These are phyloP conservation scores for Solanum virginianum DNA, from an alignment of 257 asterid species.

Conservation along the genomic window DNA sequence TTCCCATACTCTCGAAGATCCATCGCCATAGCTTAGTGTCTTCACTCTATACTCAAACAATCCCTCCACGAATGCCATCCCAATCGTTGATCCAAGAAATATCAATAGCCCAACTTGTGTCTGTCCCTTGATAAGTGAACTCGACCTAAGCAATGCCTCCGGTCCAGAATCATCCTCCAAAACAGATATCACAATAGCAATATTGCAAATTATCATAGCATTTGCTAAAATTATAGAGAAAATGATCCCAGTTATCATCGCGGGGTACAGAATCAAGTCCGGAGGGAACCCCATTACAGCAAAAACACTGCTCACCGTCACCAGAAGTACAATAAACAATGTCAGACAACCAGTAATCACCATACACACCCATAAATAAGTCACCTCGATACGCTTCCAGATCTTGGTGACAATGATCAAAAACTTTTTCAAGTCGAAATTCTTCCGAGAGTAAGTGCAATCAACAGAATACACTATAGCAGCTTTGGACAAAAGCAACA, in stretches of 20 bases:
- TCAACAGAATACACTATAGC: conserved; percentile 84
- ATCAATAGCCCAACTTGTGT: conserved; percentile 84
- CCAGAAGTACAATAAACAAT: conserved; percentile 43
- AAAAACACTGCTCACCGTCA: conserved; percentile 40
- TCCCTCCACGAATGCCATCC: conserved; percentile 85
- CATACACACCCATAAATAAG: conserved; percentile 65
- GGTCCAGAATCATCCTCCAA: conserved; percentile 82
- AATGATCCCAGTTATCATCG: conserved; percentile 57
- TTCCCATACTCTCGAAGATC: conserved; percentile 91
- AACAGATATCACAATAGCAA: conserved; percentile 74
- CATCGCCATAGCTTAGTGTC: conserved; percentile 85
- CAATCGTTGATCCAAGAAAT: conserved; percentile 82
- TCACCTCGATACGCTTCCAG: conserved; percentile 59
- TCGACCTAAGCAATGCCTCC: conserved; percentile 69
- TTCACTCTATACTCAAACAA: conserved; percentile 85
- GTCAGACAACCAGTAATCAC: conserved; percentile 49
- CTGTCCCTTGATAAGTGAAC: conserved; percentile 71
- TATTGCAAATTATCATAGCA: conserved; percentile 61
- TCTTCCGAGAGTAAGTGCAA: conserved; percentile 70
- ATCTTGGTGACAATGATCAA: conserved; percentile 41
- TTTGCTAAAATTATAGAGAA: conserved; percentile 68
- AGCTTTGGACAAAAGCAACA: conserved; percentile 63
- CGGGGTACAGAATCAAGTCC: conserved; percentile 70
- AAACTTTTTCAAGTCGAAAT: conserved; percentile 40
- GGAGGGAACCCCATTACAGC: conserved; percentile 65